Percentiles rank a stretch among this genome's conserved stretches.
Conservation (phyloP, 306 rosid species). For the Cucurbita moschata region DNA sequence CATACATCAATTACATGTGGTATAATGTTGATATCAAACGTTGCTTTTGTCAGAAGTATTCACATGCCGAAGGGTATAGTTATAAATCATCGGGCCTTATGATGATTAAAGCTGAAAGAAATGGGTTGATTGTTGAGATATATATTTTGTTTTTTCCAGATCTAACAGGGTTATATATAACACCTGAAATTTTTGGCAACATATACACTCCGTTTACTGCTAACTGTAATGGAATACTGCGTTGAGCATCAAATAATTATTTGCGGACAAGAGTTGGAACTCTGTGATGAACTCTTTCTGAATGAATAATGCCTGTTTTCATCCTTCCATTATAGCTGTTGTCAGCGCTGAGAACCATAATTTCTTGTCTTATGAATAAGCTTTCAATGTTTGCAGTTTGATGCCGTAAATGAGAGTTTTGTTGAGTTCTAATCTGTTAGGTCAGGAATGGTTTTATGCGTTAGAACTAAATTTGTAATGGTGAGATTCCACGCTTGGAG, state of each 20-base stretch:
- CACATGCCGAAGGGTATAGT: conserved; percentile 26
- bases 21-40: conserved; percentile 16
- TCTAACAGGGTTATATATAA: neutral
- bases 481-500: too few relatives aligned
- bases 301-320: neutral
- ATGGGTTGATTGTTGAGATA: neutral
- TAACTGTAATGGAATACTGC: neutral
- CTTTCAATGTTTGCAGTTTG: neutral
- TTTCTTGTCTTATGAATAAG: neutral
- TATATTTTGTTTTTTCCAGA: neutral
- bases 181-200: neutral
- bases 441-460: neutral
- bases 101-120: neutral
- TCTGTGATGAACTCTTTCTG: neutral
- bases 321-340: neutral
- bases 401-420: neutral
- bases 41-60: conserved; percentile 19
- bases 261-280: neutral
- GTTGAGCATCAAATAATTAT: neutral
- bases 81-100: neutral
- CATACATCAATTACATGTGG: conserved; percentile 16
- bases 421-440: neutral
- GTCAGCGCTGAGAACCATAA: neutral
- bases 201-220: neutral
- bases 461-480: too few relatives aligned